Evolutionary conservation across 306 rosid genomes (phyloP), one percentile per base, ranked within the genome.

Genomic region (Aeschynomene evenia): DNA sequence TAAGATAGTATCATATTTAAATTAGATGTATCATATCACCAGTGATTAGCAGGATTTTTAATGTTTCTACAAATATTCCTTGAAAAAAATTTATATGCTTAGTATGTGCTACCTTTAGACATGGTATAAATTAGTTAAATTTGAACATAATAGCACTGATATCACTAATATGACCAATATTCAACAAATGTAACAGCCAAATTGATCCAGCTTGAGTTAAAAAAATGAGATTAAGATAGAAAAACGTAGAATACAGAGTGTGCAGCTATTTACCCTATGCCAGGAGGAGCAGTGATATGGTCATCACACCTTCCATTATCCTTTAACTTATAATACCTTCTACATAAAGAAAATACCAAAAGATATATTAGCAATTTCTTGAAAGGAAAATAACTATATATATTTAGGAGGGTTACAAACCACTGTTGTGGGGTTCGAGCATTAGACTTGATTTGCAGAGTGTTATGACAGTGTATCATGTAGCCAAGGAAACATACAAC

Each of bases 261-360:
- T 51, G 37, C 37, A 59, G 43, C 24, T 24, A 53, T 71, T 71
- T 91, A 93, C 98, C 98, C 98, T 5, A 76, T 15, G 77, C 98
- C 90, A 14, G 97, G 98, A 77, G 97, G 98, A 34, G 82, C 79
- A 9, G 83, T 74, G 80, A 97, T 93, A 18, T 46, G 51, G 67
- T 77, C 79, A 48, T 88, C 86, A 53, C 98, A 93, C 80, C 86
- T 83, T 85, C 84, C 91, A 40, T 81, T 53, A 70, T 97, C 98
- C 70, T 82, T 93, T 4, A 52, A 74, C 75, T 86, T 90, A 70
- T 90, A 85, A 70, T 78, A 88, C 85, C 97, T 85, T 80, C 98
- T 93, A 94, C 51, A 66, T 14, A 75, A 19, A 54, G 8, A 63
- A 8, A 50, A 80, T 23, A 37, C 59, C 70, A 72, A 52, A 50